Base-by-base conservation (phyloP, 2,329 filamentous ascomycete species). In the Botrytis deweyae region DNA sequence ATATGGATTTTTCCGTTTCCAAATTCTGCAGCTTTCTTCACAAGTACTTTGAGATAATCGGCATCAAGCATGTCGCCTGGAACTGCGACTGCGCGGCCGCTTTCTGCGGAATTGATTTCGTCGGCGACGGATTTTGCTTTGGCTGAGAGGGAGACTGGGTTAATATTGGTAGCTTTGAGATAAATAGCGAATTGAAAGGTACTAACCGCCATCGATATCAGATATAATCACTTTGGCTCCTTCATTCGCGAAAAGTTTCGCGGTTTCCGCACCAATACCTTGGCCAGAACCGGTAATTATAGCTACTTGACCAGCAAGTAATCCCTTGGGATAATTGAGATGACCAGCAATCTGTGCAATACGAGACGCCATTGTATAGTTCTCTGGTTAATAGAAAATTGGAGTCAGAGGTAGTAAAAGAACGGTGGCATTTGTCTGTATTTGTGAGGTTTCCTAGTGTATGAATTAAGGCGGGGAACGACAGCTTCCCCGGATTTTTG, bases 281-380 rank as follows among this genome's bases (percentile, higher is more conserved):
- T 97, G 93, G 14, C 93, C 93, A 29, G 91, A 90, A 63, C 94
- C 93, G 3, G 94, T 97, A 81, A 97, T 92, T 82, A 97, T 97
- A 80, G 94, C 94, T 25, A 92, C 89, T 82, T 97, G 93, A 70
- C 92, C 92, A 44, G 88, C 88, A 72, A 97, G 88, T 82, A 97
- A 86, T 74, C 94, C 94, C 80, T 89, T 88, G 55, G 94, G 93
- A 84, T 91, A 95, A 84, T 94, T 95, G 79, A 97, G 88, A 83
- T 97, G 93, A 75, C 87, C 87, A 55, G 91, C 88, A 78, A 97
- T 89, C 83, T 96, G 93, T 59, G 87, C 85, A 68, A 92, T 85
- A 76, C 92, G 89, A 79, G 86, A 78, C 65, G 80, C 78, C 80
- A 81, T 81, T 70, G 14, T 76, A 49, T 40, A 22, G 33, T 68